Evolutionary conservation across 108 stramenopile genomes (phyloP).

Genomic region (Craspedostauros australis): DNA sequence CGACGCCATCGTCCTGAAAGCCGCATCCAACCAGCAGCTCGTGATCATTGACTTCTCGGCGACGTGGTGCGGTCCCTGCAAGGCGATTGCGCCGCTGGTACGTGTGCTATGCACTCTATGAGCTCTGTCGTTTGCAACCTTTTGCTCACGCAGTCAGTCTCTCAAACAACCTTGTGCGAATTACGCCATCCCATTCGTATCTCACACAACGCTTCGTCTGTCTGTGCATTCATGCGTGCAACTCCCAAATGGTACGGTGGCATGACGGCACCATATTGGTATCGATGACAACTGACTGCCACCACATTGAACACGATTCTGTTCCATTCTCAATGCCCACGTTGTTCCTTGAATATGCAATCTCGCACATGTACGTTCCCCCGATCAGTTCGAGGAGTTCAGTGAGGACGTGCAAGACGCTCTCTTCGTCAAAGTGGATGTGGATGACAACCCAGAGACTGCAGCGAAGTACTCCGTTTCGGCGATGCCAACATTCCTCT

Average conservation of each 20-base stretch:
- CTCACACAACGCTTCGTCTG: too few species aligned
- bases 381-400: slow-evolving; percentile 39
- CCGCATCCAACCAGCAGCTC: slow-evolving; percentile 49
- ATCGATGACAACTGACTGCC: too few species aligned
- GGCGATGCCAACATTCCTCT: slow-evolving; percentile 91
- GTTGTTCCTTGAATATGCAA: too few species aligned
- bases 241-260: too few species aligned
- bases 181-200: too few species aligned
- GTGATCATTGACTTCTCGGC: slow-evolving; percentile 87
- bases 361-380: not conserved
- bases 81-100: slow-evolving; percentile 75
- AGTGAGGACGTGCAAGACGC: slow-evolving; percentile 16
- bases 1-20: slow-evolving; percentile 54
- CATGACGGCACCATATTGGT: too few species aligned
- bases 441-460: slow-evolving; percentile 82
- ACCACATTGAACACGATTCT: too few species aligned
- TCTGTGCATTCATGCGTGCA: too few species aligned
- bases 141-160: not conserved
- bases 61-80: slow-evolving; percentile 82
- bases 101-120: too few species aligned
- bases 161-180: not conserved
- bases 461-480: slow-evolving; percentile 74
- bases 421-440: slow-evolving; percentile 88
- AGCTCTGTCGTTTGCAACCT: not conserved
- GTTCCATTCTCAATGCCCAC: too few species aligned